Evolutionary conservation across 257 asterid species (phyloP).

Genomic region (Gentiana straminea): DNA sequence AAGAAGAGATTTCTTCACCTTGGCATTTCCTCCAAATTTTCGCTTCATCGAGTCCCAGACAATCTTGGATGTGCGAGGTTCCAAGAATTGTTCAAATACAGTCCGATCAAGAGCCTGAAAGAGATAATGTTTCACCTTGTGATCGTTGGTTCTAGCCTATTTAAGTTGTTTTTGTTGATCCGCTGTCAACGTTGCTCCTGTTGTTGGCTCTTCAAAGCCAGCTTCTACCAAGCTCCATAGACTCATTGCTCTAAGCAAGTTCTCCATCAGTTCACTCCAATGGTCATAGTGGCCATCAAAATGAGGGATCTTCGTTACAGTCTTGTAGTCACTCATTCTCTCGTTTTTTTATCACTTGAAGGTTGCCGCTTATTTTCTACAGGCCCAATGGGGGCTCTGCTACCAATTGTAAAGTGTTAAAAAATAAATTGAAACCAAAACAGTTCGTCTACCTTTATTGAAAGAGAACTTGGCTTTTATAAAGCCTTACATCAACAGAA

Average conservation of each 20-base stretch:
- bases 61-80: neutral
- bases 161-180: neutral
- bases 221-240: neutral
- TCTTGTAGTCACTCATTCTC: neutral
- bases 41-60: too few species aligned
- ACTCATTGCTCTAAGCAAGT: neutral
- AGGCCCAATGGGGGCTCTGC: too few species aligned
- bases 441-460: too few species aligned
- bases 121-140: neutral
- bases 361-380: too few species aligned
- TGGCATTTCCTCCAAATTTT: neutral
- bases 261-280: neutral
- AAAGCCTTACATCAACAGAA: too few species aligned
- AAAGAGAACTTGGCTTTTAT: too few species aligned
- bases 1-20: neutral
- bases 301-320: neutral
- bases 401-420: too few species aligned
- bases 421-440: too few species aligned
- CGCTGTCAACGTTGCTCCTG: neutral
- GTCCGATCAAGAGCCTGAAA: neutral
- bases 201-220: neutral
- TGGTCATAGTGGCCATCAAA: neutral
- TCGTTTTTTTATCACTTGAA: too few species aligned
- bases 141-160: neutral
- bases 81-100: neutral